These are phyloP conservation scores for Podaxis sp. DNA, from an alignment of 768 basidiomycete species.

Conservation along the genomic window DNA sequence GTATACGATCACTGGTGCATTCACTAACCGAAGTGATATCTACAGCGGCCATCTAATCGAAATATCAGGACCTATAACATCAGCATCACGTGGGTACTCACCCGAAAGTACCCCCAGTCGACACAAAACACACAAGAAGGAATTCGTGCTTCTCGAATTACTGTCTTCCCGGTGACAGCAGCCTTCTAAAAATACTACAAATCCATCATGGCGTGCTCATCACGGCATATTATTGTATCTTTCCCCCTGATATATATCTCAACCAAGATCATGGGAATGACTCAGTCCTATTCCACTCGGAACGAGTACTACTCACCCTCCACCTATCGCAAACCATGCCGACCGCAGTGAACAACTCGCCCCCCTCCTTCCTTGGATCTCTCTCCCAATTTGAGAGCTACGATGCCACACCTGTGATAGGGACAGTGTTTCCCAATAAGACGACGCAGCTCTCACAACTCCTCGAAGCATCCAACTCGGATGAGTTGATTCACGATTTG, in stretches of 20 bases:
- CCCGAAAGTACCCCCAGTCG: too few relatives aligned
- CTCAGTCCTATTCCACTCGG: not conserved
- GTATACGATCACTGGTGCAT: too few relatives aligned
- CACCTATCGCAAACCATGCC: not conserved
- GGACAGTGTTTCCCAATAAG: constrained; percentile 48
- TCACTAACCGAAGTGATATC: too few relatives aligned
- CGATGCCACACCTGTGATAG: constrained; percentile 54
- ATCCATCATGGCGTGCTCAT: not conserved
- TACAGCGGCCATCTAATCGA: too few relatives aligned
- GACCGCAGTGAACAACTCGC: not conserved
- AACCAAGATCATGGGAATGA: not conserved
- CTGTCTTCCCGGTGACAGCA: not conserved
- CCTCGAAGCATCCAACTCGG: constrained; percentile 43
- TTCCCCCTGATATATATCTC: not conserved
- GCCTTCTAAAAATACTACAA: not conserved
- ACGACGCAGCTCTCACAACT: constrained; percentile 47
- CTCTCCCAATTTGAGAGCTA: constrained; percentile 33
- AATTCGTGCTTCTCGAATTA: not conserved
- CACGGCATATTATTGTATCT: not conserved
- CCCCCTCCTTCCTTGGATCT: constrained; percentile 32
- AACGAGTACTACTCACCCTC: too few relatives aligned
- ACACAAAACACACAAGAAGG: too few relatives aligned
- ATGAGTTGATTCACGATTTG: constrained; percentile 53
- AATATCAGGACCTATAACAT: too few relatives aligned
- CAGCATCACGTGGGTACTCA: too few relatives aligned